phyloP scores from a whole-genome alignment of 2,329 filamentous ascomycete genomes.

The Fonsecaea erecta region DNA sequence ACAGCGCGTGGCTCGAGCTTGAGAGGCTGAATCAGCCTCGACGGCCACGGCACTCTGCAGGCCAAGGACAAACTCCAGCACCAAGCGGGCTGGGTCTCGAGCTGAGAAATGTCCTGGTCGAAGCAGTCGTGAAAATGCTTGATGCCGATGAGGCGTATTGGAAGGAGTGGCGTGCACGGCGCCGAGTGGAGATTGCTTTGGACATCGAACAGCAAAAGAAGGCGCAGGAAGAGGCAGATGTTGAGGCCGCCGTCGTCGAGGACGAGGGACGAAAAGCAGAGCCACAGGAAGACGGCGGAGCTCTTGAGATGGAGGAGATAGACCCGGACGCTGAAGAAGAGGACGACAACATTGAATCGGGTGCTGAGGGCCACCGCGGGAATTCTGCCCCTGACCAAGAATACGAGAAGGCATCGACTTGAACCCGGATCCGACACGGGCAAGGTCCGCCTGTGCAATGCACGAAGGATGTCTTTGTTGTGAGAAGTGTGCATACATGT shows the following conservation, averaged over 20 bases:
- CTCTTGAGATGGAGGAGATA: not conserved
- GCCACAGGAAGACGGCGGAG: not conserved
- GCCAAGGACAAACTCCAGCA: not conserved
- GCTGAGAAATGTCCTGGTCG: slow-evolving; percentile 25
- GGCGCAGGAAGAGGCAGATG: not conserved
- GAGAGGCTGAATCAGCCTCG: not conserved
- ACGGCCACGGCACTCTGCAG: not conserved
- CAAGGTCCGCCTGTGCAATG: not conserved
- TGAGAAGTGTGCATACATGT: not conserved
- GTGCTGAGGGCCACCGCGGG: not conserved
- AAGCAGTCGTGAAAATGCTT: slow-evolving; percentile 28
- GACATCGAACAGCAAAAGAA: not conserved
- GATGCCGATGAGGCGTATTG: slow-evolving; percentile 23
- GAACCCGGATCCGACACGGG: not conserved
- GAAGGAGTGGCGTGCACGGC: slow-evolving; percentile 10
- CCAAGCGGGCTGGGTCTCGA: slow-evolving; percentile 3
- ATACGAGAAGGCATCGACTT: not conserved
- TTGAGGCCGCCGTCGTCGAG: not conserved
- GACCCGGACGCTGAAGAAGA: slow-evolving; percentile 1
- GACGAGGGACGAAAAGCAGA: slow-evolving; percentile 1
- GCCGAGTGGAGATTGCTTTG: slow-evolving; percentile 12
- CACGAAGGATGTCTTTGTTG: not conserved
- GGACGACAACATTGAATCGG: not conserved
- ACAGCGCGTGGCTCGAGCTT: slow-evolving; percentile 20
- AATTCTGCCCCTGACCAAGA: not conserved